These are phyloP conservation scores for Citrullus mucosospermus DNA, from an alignment of 306 rosid species.

Conservation along the genomic window DNA sequence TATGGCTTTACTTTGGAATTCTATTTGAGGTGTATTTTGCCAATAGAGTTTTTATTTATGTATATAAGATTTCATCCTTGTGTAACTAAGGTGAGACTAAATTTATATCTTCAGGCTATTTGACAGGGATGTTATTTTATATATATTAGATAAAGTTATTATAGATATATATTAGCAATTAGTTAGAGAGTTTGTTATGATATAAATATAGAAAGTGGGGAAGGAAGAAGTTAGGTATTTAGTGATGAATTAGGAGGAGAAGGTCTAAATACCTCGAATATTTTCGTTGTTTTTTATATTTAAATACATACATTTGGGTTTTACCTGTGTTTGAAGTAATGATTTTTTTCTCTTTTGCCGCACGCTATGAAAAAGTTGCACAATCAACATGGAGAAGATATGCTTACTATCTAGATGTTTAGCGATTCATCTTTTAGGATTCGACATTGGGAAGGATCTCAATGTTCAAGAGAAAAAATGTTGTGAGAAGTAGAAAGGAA, in stretches of 20 bases:
- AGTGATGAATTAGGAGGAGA: neutral
- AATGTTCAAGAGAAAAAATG: neutral
- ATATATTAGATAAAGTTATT: too few relatives aligned
- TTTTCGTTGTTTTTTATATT: too few relatives aligned
- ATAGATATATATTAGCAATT: too few relatives aligned
- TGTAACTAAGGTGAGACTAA: neutral
- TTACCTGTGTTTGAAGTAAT: too few relatives aligned
- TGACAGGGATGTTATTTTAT: too few relatives aligned
- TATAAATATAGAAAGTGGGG: neutral
- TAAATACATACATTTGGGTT: neutral
- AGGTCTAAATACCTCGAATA: too few relatives aligned
- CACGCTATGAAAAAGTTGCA: too few relatives aligned
- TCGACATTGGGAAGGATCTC: neutral
- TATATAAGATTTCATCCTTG: neutral
- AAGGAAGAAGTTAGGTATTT: neutral
- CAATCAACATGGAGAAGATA: neutral
- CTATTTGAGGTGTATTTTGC: neutral
- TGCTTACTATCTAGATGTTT: neutral
- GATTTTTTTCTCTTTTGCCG: neutral
- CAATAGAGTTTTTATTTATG: neutral
- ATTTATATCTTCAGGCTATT: neutral
- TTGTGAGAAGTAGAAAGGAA: neutral
- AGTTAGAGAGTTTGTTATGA: neutral
- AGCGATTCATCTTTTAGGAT: too few relatives aligned
- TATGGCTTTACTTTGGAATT: neutral